These are phyloP conservation scores for Acidiella bohemica DNA, from an alignment of 495 filamentous ascomycete genomes.

Conservation along the genomic window DNA sequence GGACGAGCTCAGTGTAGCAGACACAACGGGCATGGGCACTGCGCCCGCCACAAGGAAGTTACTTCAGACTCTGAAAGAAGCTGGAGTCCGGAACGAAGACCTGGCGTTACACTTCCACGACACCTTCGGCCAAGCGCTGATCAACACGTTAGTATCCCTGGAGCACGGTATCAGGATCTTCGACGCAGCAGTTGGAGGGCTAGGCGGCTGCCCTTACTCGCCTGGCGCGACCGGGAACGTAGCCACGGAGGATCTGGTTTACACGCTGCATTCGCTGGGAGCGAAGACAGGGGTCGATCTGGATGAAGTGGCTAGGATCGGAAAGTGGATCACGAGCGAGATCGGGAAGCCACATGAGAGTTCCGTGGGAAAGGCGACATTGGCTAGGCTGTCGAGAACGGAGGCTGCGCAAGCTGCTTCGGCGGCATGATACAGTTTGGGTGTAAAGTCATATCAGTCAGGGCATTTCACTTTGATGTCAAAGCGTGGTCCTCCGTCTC, in stretches of 20 bases:
- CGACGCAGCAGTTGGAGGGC: slow-evolving; percentile 75
- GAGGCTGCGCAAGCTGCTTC: no score
- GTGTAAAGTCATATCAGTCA: no score
- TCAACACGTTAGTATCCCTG: slow-evolving; percentile 74
- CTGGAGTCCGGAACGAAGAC: slow-evolving; percentile 66
- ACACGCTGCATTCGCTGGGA: slow-evolving; percentile 75
- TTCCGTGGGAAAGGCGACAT: slow-evolving; percentile 34
- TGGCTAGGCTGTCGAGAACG: slow-evolving; percentile 28
- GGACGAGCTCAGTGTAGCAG: slow-evolving; percentile 84
- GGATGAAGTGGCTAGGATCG: slow-evolving; percentile 65
- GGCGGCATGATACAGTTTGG: no score
- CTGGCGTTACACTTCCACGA: slow-evolving; percentile 93
- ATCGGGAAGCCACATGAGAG: slow-evolving; percentile 46
- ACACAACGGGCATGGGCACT: slow-evolving; percentile 96
- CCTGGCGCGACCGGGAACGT: slow-evolving; percentile 94
- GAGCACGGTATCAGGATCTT: slow-evolving; percentile 84
- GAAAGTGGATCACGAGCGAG: slow-evolving; percentile 78
- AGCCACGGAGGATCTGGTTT: slow-evolving; percentile 82
- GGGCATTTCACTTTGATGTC: no score
- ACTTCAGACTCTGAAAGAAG: slow-evolving; percentile 53
- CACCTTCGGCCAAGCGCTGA: slow-evolving; percentile 87
- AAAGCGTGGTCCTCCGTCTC: no score
- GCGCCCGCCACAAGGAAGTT: slow-evolving; percentile 63
- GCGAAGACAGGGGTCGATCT: slow-evolving; percentile 80
- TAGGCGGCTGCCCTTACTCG: slow-evolving; percentile 88